Base-by-base conservation (phyloP, 2,329 filamentous ascomycete genomes). In the Botrytis cinerea region DNA sequence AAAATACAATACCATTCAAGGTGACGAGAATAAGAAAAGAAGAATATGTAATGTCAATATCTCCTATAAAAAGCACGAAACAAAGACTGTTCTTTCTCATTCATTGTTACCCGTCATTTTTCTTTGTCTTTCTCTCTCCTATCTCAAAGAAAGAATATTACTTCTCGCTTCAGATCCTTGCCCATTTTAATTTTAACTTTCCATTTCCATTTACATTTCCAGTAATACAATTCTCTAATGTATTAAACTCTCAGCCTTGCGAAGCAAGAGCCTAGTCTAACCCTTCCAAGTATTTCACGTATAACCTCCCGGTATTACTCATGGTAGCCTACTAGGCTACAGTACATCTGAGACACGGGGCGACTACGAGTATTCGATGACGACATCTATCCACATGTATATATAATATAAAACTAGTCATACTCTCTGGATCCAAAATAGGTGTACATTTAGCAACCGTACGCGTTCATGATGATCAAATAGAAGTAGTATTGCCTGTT, bases 261-360 rank as follows among this genome's bases (percentile, higher is more conserved):
- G 18, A 8, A 64, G n/a, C 40, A 22, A 64, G 16, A 32, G 40
- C 61, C n/a, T 46, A 46, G n/a, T 32, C 10, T 64, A 32, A 63
- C 4, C 14, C 38, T 63, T 43, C 25, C 16, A 40, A 18, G 16
- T 25, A n/a, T 45, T 40, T 43, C 60, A 63, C 43, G 38, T 63
- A 63, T 14, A 16, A 28, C 32, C n/a, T 63, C n/a, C 10, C 16
- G 25, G 22, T 46, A 32, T 20, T 14, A 40, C 5, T 46, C n/a
- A 22, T 22, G 8, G 32, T 54, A 40, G 64, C 64, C 64, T 54
- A 67, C 64, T 54, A 67, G 64, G 64, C 64, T 67, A 51, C 64
- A 67, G 48, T 40, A 20, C 5, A 64, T 64, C 9, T 64, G 43
- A 46, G n/a, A n/a, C 6, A 25, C 48, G 7, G 46, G 38, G 61